Evolutionary conservation across 345 rosid genomes (phyloP).

Genomic region (Cardamine resedifolia): DNA sequence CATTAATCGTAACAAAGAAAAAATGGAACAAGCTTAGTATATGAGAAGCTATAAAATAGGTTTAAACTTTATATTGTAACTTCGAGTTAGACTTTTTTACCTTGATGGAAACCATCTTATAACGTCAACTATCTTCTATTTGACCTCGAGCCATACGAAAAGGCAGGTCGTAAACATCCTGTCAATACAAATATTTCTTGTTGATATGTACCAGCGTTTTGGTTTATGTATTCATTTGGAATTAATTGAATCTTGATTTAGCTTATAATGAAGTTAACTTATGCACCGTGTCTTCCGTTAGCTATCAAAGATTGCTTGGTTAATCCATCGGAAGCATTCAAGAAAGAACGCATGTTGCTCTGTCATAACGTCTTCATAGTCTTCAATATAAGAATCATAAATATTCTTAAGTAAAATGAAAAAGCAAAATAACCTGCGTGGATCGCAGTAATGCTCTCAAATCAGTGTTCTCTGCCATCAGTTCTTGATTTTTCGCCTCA

Average conservation of each 20-base stretch:
- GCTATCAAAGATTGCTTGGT: slow-evolving; percentile 22
- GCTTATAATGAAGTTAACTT: not conserved
- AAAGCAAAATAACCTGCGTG: slow-evolving; percentile 61
- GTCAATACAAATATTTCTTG: slow-evolving; percentile 20
- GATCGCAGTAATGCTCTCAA: slow-evolving; percentile 85
- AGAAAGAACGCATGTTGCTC: slow-evolving; percentile 93
- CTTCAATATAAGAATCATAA: not conserved
- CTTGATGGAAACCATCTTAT: slow-evolving; percentile 92
- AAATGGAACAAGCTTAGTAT: slow-evolving; percentile 3
- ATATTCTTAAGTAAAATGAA: not conserved
- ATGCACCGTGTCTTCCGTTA: slow-evolving; percentile 60
- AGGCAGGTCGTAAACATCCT: slow-evolving; percentile 95
- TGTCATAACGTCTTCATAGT: slow-evolving; percentile 30
- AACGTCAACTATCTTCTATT: slow-evolving; percentile 91
- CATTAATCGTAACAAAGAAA: slow-evolving; percentile 6
- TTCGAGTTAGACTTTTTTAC: slow-evolving; percentile 35
- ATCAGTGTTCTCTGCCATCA: slow-evolving; percentile 84
- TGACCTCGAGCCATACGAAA: slow-evolving; percentile 92
- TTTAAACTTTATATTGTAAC: not conserved
- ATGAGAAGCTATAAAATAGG: not conserved
- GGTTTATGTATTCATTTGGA: not conserved
- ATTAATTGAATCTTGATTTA: not conserved
- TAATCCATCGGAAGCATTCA: slow-evolving; percentile 43
- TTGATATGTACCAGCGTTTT: not conserved
- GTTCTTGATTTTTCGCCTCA: slow-evolving; percentile 89